Evolutionary conservation across 768 basidiomycete species (phyloP).

Genomic region (Xerocomellus amylosporus): DNA sequence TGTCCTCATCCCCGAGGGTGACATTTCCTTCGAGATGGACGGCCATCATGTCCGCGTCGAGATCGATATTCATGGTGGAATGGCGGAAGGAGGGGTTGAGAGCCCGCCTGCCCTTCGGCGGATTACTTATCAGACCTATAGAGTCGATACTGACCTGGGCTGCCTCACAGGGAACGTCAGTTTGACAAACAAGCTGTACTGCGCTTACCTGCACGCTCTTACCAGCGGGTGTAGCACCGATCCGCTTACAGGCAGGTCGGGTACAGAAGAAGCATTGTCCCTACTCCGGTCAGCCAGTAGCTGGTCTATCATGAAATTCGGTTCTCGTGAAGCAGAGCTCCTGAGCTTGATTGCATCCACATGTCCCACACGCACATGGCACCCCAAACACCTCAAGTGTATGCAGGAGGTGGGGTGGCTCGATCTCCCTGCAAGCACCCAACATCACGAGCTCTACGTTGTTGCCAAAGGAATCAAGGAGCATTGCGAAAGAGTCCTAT

Average conservation of each 20-base stretch:
- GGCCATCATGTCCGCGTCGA: slow-evolving; percentile 19
- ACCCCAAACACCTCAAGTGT: slow-evolving; percentile 34
- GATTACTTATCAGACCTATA: slow-evolving; percentile 29
- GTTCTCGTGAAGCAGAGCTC: slow-evolving; percentile 28
- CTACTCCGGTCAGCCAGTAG: slow-evolving; percentile 37
- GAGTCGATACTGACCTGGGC: slow-evolving; percentile 30
- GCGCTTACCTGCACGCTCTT: slow-evolving; percentile 44
- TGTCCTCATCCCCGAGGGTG: slow-evolving; percentile 42
- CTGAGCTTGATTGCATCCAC: slow-evolving; percentile 35
- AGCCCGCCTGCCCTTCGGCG: not conserved
- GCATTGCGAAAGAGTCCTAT: slow-evolving; percentile 17
- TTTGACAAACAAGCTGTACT: slow-evolving; percentile 33
- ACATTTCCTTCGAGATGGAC: slow-evolving; percentile 9
- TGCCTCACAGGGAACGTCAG: slow-evolving; percentile 27
- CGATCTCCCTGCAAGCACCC: slow-evolving; percentile 22
- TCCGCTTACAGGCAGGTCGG: slow-evolving; percentile 42
- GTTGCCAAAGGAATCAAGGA: slow-evolving; percentile 30
- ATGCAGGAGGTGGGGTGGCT: slow-evolving; percentile 43
- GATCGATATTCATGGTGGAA: not conserved
- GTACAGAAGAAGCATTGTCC: slow-evolving; percentile 43
- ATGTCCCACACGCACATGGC: slow-evolving; percentile 35
- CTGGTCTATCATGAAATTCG: slow-evolving; percentile 40
- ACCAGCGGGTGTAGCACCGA: slow-evolving; percentile 43
- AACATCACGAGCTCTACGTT: slow-evolving; percentile 31
- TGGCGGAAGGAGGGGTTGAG: too few species aligned